Percentiles rank a stretch among this genome's conserved stretches.
Conservation (phyloP, 179 eudicot species). For the Beta macrorhiza region DNA sequence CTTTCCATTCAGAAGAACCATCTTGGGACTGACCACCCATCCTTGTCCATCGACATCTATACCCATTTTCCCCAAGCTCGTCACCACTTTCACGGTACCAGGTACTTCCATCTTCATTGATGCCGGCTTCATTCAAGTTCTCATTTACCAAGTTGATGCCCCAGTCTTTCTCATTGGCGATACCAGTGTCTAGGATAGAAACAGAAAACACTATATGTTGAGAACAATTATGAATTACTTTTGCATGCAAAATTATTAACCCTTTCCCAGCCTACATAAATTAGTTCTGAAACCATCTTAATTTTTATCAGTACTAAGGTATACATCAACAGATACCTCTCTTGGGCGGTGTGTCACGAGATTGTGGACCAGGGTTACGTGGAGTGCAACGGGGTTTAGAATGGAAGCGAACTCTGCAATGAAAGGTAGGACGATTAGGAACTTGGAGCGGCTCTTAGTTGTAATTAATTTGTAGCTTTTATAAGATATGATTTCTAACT, state of each 20-base stretch:
- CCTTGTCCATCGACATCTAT: constrained; percentile 89
- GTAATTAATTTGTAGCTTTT: neutral
- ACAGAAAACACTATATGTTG: constrained; percentile 13
- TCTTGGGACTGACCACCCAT: constrained; percentile 92
- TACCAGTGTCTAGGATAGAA: constrained; percentile 75
- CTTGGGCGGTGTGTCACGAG: constrained; percentile 95
- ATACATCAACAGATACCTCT: constrained; percentile 57
- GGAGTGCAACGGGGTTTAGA: constrained; percentile 80
- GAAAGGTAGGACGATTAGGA: constrained; percentile 7
- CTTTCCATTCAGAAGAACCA: constrained; percentile 91
- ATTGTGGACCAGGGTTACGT: constrained; percentile 79
- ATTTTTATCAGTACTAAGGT: neutral
- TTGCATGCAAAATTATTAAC: constrained; percentile 21
- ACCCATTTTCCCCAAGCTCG: constrained; percentile 88
- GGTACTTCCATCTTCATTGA: constrained; percentile 88
- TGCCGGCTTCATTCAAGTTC: constrained; percentile 66
- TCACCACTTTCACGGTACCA: constrained; percentile 93
- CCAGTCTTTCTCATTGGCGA: constrained; percentile 98
- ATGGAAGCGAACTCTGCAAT: constrained; percentile 56
- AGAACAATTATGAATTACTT: constrained; percentile 9
- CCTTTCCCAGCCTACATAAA: neutral
- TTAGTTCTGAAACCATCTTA: neutral
- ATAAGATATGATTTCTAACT: neutral
- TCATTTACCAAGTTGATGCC: constrained; percentile 79
- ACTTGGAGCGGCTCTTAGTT: neutral